Percentiles rank a stretch among this genome's conserved stretches.
phyloP scores from a whole-genome alignment of 2,329 filamentous ascomycete species.

The Calonectria pseudoreteaudii region DNA sequence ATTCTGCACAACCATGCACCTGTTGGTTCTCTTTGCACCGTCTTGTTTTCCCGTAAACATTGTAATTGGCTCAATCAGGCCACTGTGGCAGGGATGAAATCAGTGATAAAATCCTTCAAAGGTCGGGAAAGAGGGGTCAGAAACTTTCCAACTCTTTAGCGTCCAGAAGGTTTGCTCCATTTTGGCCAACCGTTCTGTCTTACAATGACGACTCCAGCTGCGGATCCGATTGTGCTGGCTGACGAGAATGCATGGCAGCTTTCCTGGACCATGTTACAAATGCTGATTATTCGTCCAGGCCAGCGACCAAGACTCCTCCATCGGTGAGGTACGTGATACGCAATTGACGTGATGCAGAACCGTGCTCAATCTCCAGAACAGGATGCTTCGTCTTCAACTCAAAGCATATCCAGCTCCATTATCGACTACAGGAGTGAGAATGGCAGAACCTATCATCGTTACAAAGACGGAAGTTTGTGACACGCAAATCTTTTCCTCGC shows the following conservation, averaged over 20 bases:
- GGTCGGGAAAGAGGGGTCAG: not conserved
- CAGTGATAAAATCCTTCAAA: not conserved
- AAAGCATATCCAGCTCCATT: slow-evolving; percentile 15
- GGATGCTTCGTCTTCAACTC: slow-evolving; percentile 9
- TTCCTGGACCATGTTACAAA: too few relatives aligned
- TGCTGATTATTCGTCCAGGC: not conserved
- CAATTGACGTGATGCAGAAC: not conserved
- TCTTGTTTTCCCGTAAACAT: not conserved
- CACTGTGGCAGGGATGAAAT: not conserved
- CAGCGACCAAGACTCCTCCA: not conserved
- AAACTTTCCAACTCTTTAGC: not conserved
- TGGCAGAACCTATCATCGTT: slow-evolving; percentile 19
- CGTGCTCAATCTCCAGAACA: not conserved
- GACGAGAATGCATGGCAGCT: not conserved
- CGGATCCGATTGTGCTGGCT: not conserved
- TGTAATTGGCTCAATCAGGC: not conserved
- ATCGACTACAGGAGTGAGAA: slow-evolving; percentile 16
- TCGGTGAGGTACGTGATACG: slow-evolving; percentile 1
- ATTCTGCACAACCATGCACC: not conserved
- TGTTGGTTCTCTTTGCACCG: not conserved
- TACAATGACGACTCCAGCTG: not conserved
- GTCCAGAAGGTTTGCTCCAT: too few relatives aligned
- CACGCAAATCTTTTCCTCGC: not conserved
- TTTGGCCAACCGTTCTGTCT: not conserved
- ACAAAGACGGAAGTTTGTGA: slow-evolving; percentile 19